These are phyloP conservation scores for Dactylellina haptotyla DNA, from an alignment of 2,329 filamentous ascomycete species.

Conservation along the genomic window DNA sequence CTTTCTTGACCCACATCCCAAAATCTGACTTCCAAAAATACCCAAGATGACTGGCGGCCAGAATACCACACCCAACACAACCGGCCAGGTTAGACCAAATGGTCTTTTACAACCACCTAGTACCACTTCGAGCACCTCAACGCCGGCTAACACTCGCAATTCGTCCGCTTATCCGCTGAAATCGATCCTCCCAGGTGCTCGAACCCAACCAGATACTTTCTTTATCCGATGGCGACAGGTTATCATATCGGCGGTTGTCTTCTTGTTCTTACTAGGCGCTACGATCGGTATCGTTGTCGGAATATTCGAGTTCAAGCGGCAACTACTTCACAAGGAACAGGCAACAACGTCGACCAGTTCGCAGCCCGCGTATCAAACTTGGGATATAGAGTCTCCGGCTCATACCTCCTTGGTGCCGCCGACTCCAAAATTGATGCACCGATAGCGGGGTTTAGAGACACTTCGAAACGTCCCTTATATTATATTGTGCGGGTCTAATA, in stretches of 20 bases:
- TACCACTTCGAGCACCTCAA: background rate
- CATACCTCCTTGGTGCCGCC: too few species aligned
- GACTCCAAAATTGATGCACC: too few species aligned
- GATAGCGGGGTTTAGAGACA: too few species aligned
- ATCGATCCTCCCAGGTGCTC: background rate
- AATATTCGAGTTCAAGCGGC: slow-evolving; percentile 16
- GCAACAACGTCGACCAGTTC: too few species aligned
- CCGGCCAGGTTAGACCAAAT: background rate
- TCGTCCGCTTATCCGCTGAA: slow-evolving; percentile 9
- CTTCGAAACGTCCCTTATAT: too few species aligned
- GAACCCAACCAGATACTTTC: slow-evolving; percentile 17
- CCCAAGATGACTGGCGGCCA: background rate
- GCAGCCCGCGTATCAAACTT: background rate
- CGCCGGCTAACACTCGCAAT: background rate
- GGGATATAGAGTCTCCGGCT: too few species aligned
- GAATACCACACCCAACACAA: slow-evolving; percentile 34
- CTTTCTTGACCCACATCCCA: too few species aligned
- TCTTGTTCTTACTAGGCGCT: slow-evolving; percentile 3
- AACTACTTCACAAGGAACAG: background rate
- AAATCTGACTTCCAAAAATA: slow-evolving; percentile 12
- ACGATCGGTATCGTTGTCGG: slow-evolving; percentile 15
- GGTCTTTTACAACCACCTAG: background rate
- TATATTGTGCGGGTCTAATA: too few species aligned
- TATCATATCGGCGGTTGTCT: slow-evolving; percentile 20
- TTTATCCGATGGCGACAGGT: slow-evolving; percentile 28